A percentile compares a stretch with the other conserved stretches of the same genome.
Conservation (phyloP, 1,284 basidiomycete genomes). For the Ceratobasidium sp. region DNA sequence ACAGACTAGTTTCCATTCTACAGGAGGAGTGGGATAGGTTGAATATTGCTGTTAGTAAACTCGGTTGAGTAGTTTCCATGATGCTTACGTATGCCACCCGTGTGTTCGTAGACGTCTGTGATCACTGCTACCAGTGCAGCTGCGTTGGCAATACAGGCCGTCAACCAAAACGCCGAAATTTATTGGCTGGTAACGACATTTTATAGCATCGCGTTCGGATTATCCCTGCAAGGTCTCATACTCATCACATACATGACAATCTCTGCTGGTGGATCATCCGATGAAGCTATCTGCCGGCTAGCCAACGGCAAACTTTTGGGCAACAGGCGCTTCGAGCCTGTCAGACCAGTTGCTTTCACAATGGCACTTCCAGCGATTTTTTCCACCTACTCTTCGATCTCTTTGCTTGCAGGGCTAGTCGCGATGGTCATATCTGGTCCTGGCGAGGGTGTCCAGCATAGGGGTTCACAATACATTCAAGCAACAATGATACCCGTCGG, state of each 20-base stretch:
- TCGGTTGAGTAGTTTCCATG: background rate
- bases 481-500: conserved; percentile 20
- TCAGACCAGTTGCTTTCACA: conserved; percentile 4
- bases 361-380: conserved; percentile 30
- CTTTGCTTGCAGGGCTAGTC: conserved; percentile 18
- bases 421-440: conserved; percentile 8
- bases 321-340: background rate
- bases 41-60: conserved; percentile 14
- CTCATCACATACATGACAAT: conserved; percentile 8
- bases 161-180: background rate
- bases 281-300: conserved; percentile 18
- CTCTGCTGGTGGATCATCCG: conserved; percentile 22
- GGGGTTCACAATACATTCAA: background rate
- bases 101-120: background rate
- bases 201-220: conserved; percentile 22
- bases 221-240: conserved; percentile 20
- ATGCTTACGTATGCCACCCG: background rate
- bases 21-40: conserved; percentile 32
- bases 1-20: background rate
- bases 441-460: background rate
- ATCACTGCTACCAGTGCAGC: conserved; percentile 31
- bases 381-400: conserved; percentile 21
- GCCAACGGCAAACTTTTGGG: background rate
- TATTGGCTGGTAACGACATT: conserved; percentile 34
- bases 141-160: conserved; percentile 18